Conservation (phyloP, 305 asterid species). For the Fraxinus platypoda region DNA sequence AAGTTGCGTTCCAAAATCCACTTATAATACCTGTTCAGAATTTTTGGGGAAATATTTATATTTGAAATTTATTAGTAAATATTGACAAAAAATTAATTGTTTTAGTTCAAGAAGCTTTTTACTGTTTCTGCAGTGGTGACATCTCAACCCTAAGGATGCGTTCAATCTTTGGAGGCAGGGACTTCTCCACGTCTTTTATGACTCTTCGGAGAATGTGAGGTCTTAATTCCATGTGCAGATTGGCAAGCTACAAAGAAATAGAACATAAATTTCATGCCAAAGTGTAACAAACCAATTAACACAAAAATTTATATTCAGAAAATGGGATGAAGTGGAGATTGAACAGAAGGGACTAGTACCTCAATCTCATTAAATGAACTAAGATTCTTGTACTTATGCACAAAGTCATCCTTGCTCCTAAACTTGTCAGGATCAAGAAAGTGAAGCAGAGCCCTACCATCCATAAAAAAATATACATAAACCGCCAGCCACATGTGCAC, state of each 20-base stretch:
- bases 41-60: background rate
- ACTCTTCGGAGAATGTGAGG: constrained; percentile 99
- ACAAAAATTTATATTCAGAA: background rate
- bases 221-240: constrained; percentile 97
- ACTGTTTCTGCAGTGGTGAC: constrained; percentile 99
- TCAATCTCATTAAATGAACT: constrained; percentile 88
- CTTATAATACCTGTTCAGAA: constrained; percentile 76
- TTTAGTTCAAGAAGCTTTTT: constrained; percentile 21
- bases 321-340: constrained; percentile 18
- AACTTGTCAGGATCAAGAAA: constrained; percentile 95
- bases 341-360: constrained; percentile 44
- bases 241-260: constrained; percentile 62
- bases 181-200: constrained; percentile 98
- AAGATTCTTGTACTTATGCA: constrained; percentile 91
- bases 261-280: constrained; percentile 13
- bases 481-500: background rate
- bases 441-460: constrained; percentile 98
- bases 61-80: background rate
- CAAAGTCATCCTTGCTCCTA: constrained; percentile 88
- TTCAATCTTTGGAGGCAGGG: constrained; percentile 98
- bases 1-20: constrained; percentile 99
- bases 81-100: background rate
- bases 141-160: constrained; percentile 99
- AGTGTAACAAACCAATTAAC: background rate
- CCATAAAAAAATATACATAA: constrained; percentile 22